Evolutionary conservation across 192 early-diverging fungal species (phyloP).

Genomic region (Umbelopsis isabellina): DNA sequence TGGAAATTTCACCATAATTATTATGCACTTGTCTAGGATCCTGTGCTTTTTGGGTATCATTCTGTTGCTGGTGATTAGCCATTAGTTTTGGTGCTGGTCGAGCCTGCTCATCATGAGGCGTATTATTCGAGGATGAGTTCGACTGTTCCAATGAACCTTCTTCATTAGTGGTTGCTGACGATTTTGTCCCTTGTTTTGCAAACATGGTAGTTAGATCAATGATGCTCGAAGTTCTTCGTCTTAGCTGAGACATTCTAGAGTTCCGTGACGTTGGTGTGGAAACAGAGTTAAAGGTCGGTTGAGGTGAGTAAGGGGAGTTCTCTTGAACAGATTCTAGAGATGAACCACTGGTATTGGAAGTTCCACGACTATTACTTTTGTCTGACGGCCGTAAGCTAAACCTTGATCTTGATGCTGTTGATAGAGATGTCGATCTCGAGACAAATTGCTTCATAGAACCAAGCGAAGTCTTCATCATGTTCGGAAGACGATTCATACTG

Average conservation of each 20-base stretch:
- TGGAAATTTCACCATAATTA: neutral
- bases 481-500: conserved; percentile 31
- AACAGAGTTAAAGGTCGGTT: neutral
- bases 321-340: neutral
- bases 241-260: conserved; percentile 14
- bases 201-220: conserved; percentile 14
- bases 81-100: neutral
- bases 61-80: conserved; percentile 13
- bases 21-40: conserved; percentile 2
- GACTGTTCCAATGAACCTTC: neutral
- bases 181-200: neutral
- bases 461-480: conserved; percentile 33
- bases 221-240: conserved; percentile 24
- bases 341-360: neutral
- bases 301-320: conserved; percentile 7
- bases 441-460: conserved; percentile 37
- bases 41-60: conserved; percentile 14
- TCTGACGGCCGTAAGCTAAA: conserved; percentile 14
- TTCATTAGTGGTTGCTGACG: neutral
- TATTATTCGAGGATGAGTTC: neutral
- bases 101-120: neutral
- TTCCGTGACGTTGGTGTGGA: conserved; percentile 3
- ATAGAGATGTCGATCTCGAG: conserved; percentile 18
- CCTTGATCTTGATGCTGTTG: conserved; percentile 21
- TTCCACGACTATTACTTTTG: neutral